A percentile compares a stretch with the other conserved stretches of the same genome.
Conservation (phyloP, 1,284 basidiomycete genomes). For the Thelephora terrestris region DNA sequence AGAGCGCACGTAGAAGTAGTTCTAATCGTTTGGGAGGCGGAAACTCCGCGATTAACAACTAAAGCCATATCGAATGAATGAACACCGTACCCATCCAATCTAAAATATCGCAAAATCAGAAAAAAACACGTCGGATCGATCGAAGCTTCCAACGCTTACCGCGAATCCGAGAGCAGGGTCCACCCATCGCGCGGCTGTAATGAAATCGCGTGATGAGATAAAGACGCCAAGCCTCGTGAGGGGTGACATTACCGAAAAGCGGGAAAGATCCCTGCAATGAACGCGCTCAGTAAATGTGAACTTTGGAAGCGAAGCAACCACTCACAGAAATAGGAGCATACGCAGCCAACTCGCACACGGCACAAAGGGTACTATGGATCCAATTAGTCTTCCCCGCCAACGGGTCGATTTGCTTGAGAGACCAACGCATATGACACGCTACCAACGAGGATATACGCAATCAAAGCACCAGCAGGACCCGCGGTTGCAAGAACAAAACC, state of each 20-base stretch:
- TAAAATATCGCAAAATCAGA: not conserved
- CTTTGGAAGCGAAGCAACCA: too few relatives aligned
- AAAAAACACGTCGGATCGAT: too few relatives aligned
- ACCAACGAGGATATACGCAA: conserved; percentile 52
- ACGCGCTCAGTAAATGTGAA: too few relatives aligned
- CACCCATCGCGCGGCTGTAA: conserved; percentile 51
- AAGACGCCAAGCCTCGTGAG: not conserved
- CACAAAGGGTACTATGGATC: conserved; percentile 34
- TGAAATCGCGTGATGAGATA: conserved; percentile 12
- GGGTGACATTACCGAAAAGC: conserved; percentile 38
- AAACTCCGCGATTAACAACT: not conserved
- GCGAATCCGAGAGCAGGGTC: conserved; percentile 73
- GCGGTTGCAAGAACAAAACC: conserved; percentile 47
- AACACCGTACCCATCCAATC: not conserved
- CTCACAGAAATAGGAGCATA: conserved; percentile 50
- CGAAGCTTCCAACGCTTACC: conserved; percentile 15
- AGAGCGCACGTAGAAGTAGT: conserved; percentile 40
- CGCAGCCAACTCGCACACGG: conserved; percentile 63
- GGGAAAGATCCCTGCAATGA: conserved; percentile 46
- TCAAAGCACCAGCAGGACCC: conserved; percentile 51
- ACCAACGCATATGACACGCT: conserved; percentile 52
- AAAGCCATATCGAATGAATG: not conserved
- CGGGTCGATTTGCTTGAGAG: conserved; percentile 2
- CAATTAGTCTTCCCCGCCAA: too few relatives aligned
- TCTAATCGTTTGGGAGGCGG: conserved; percentile 19